Evolutionary conservation across 805 yeast species (phyloP), one percentile per base, ranked within the genome.

Genomic region (Candida adriatica): DNA sequence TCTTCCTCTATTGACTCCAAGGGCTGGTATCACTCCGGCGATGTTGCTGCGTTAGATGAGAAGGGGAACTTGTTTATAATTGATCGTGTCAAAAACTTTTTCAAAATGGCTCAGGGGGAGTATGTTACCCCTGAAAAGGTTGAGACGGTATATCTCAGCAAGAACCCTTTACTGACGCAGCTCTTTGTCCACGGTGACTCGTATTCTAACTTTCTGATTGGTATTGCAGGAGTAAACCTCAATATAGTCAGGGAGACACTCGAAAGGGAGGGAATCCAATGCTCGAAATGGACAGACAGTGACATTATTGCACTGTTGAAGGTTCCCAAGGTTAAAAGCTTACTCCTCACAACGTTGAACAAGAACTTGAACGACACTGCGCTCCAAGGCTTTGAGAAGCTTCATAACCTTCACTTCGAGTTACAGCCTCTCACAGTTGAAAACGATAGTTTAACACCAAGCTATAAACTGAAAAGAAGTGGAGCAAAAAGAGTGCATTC

Each of bases 81-180:
- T 43, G 84, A 77, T 45, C 58, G 83, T 32, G 78, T 75, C 24
- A 77, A 76, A 64, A 77, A 76, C 54, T 75, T 76, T 57, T 76
- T 75, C 65, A 76, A 76, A 39, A 51, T 66, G 26, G 57, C 67
- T 6, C 71, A 66, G 42, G 72, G 72, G 13, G 71, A 66, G 53
- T 77, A 74, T 48, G 64, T 77, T 20, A 72, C 79, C 6, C 82
- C 82, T 3, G 83, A 76, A 48, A 72, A 64, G 49, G 66, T 76
- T 37, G 84, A 76, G 46, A 73, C 70, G 41, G 54, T 58, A n/a
- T 75, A 75, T 47, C 51, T 71, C 15, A 56, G 73, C 2, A 49
- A 55, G 13, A 60, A 63, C 43, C 59, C 74, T 3, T 24, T 42
- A 18, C 39, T 64, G 22, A 46, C 65, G 4, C 80, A 75, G 49